Evolutionary conservation across 2,329 filamentous ascomycete genomes (phyloP).

Genomic region (Camptophora hylomeconis): DNA sequence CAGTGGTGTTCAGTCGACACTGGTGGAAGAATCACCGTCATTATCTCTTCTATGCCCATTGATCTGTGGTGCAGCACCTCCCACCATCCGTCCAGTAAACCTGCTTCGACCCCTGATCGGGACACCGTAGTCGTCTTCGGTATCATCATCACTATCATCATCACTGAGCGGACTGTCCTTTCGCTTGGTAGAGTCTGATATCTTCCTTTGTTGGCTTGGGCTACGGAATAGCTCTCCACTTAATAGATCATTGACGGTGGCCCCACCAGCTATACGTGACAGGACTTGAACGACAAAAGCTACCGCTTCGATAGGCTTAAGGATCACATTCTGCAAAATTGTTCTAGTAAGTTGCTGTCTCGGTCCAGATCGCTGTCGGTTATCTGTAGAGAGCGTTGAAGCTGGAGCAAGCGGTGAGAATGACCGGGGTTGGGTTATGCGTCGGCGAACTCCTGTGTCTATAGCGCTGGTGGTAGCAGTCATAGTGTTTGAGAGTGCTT

Average conservation of each 20-base stretch:
- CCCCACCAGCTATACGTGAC: conserved; percentile 51
- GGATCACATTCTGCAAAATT: conserved; percentile 66
- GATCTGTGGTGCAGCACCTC: not conserved
- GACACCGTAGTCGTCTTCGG: conserved; percentile 28
- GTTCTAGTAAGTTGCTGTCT: conserved; percentile 43
- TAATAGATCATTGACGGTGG: conserved; percentile 20
- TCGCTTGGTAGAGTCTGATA: conserved; percentile 10
- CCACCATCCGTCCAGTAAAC: conserved; percentile 1
- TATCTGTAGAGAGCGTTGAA: conserved; percentile 49
- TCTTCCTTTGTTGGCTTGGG: conserved; percentile 11
- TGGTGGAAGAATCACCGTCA: not conserved
- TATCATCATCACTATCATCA: conserved; percentile 22
- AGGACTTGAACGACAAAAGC: conserved; percentile 71
- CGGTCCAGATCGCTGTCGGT: conserved; percentile 27
- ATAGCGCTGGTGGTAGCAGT: not conserved
- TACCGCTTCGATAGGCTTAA: conserved; percentile 68
- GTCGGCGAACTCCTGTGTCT: conserved; percentile 12
- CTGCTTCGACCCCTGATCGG: conserved; percentile 18
- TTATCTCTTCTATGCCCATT: not conserved
- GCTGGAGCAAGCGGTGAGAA: conserved; percentile 48
- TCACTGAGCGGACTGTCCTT: conserved; percentile 10
- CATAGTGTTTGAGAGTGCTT: not conserved
- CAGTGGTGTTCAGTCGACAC: not conserved
- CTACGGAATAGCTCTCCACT: conserved; percentile 14
- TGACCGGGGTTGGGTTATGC: conserved; percentile 11